Conservation (phyloP, 805 yeast species). For the Scheffersomyces lignosus region DNA sequence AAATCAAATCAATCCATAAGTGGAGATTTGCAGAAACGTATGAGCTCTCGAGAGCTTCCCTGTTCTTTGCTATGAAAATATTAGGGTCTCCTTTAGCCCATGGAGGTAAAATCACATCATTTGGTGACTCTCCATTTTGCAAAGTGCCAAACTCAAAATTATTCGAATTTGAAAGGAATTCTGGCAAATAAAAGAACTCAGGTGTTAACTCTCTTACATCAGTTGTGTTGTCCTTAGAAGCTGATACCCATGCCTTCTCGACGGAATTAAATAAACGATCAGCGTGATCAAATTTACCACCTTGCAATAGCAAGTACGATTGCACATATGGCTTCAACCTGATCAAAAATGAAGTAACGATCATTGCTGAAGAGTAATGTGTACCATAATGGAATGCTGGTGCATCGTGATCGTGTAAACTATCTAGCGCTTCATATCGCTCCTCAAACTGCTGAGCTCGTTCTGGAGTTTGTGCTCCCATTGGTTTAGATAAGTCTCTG, state of each 20-base stretch:
- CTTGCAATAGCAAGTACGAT: constrained; percentile 76
- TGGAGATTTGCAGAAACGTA: constrained; percentile 76
- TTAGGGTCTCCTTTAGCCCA: constrained; percentile 84
- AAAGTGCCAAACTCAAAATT: constrained; percentile 67
- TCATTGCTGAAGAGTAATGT: constrained; percentile 92
- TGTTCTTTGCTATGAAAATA: constrained; percentile 68
- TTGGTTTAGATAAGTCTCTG: constrained; percentile 80
- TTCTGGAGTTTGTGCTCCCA: constrained; percentile 78
- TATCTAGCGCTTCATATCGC: constrained; percentile 67
- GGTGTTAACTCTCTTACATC: constrained; percentile 89
- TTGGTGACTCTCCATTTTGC: constrained; percentile 60
- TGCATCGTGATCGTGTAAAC: constrained; percentile 54
- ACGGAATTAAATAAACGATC: constrained; percentile 77
- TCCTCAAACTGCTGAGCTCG: constrained; percentile 67
- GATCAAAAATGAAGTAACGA: constrained; percentile 77
- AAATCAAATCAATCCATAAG: constrained; percentile 82
- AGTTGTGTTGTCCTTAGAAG: constrained; percentile 75
- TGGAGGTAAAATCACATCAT: constrained; percentile 70
- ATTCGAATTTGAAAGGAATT: constrained; percentile 67
- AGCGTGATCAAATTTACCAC: constrained; percentile 87
- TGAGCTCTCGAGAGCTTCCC: constrained; percentile 82
- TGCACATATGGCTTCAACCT: constrained; percentile 80
- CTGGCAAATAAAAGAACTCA: constrained; percentile 82
- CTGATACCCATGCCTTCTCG: constrained; percentile 78
- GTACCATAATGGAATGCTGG: constrained; percentile 93